phyloP scores from a whole-genome alignment of 192 early-diverging fungal genomes.

The Gonapodya prolifera region DNA sequence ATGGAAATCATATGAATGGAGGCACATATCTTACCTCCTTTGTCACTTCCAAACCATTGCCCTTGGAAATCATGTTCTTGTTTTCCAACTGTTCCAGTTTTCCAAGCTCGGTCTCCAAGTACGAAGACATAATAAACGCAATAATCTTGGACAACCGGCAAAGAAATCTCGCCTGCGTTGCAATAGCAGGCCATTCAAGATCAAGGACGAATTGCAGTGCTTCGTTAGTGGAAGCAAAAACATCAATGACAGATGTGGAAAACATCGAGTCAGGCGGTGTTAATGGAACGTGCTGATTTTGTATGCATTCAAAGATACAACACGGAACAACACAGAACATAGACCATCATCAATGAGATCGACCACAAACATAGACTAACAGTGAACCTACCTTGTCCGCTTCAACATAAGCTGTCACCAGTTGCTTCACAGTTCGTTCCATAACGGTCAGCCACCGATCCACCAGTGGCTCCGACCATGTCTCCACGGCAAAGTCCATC shows the following conservation, averaged over 20 bases:
- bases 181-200: neutral
- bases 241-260: neutral
- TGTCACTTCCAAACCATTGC: neutral
- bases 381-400: neutral
- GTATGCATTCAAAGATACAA: no score
- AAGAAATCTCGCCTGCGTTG: neutral
- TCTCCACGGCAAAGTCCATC: neutral
- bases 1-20: neutral
- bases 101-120: neutral
- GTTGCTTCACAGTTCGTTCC: neutral
- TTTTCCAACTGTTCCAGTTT: neutral
- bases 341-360: no score
- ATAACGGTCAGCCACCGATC: neutral
- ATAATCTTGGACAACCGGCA: neutral
- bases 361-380: no score
- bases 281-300: neutral
- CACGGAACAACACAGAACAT: no score
- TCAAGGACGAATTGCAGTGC: neutral
- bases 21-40: neutral
- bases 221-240: neutral
- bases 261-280: neutral
- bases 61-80: neutral
- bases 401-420: neutral
- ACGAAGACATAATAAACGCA: neutral
- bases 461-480: neutral